Conservation (phyloP, 176 grass and related monocot genomes). For the Alopecurus myosuroides region DNA sequence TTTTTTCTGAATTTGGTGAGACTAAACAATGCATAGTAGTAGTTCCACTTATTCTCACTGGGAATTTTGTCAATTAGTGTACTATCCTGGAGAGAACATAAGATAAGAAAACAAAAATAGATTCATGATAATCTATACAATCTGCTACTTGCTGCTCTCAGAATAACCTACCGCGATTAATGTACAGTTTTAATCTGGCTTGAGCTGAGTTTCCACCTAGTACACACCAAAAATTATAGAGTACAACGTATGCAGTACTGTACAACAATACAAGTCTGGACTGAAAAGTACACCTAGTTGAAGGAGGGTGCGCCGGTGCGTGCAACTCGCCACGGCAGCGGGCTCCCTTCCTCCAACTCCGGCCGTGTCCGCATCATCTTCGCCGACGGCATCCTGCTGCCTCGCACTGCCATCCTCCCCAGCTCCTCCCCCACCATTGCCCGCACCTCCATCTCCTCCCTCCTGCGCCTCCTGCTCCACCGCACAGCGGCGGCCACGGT, state of each 20-base stretch:
- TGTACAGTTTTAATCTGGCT: not conserved
- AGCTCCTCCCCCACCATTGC: slow-evolving; percentile 30
- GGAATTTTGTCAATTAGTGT: not conserved
- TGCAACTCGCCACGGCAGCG: not conserved
- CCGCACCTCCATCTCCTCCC: slow-evolving; percentile 46
- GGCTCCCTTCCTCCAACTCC: slow-evolving; percentile 18
- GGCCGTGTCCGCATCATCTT: slow-evolving; percentile 43
- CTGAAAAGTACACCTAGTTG: not conserved
- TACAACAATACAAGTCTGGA: not conserved
- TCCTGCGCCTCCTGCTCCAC: slow-evolving; percentile 33
- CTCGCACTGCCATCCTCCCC: slow-evolving; percentile 28
- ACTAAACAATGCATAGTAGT: not conserved
- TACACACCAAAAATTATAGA: not conserved
- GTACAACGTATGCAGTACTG: not conserved
- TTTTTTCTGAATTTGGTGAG: not conserved
- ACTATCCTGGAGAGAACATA: not conserved
- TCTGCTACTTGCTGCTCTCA: not conserved
- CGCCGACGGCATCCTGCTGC: slow-evolving; percentile 45
- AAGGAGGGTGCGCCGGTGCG: not conserved
- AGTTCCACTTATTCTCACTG: not conserved
- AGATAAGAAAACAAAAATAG: not conserved
- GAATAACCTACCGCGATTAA: not conserved
- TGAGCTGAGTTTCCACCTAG: not conserved
- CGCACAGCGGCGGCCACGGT: slow-evolving; percentile 22
- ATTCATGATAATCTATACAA: not conserved